A percentile compares a stretch with the other conserved stretches of the same genome.
Evolutionary conservation across 2,329 filamentous ascomycete species (phyloP).

Genomic region (Ilyonectria destructans): DNA sequence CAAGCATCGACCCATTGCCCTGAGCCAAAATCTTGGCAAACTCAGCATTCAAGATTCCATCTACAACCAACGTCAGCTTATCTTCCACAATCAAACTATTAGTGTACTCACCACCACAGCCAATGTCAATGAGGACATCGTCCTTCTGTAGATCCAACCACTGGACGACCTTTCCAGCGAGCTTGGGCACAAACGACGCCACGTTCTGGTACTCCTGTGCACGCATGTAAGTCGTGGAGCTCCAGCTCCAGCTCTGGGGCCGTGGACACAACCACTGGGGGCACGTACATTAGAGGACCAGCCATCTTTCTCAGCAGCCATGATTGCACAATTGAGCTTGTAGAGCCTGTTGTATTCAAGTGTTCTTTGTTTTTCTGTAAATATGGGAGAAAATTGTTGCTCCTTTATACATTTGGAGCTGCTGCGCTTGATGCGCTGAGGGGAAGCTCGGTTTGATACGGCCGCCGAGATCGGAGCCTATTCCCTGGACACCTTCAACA

Average conservation of each 20-base stretch:
- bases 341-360: background rate
- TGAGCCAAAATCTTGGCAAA: slow-evolving; percentile 64
- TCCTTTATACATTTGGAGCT: slow-evolving; percentile 38
- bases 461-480: slow-evolving; percentile 47
- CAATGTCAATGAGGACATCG: slow-evolving; percentile 74
- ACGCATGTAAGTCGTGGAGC: slow-evolving; percentile 38
- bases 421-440: slow-evolving; percentile 28
- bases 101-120: slow-evolving; percentile 71
- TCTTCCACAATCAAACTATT: background rate
- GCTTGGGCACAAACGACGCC: slow-evolving; percentile 76
- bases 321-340: slow-evolving; percentile 23
- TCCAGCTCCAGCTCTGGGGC: slow-evolving; percentile 2
- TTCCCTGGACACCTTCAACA: slow-evolving; percentile 25
- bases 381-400: background rate
- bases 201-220: slow-evolving; percentile 72
- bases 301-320: slow-evolving; percentile 48
- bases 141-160: slow-evolving; percentile 73
- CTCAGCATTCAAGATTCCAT: slow-evolving; percentile 72
- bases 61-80: slow-evolving; percentile 51
- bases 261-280: background rate
- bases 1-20: slow-evolving; percentile 67
- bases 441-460: slow-evolving; percentile 32
- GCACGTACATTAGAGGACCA: slow-evolving; percentile 50
- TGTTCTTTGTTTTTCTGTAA: background rate
- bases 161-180: slow-evolving; percentile 71